Evolutionary conservation across 257 asterid species (phyloP), one percentile per base, ranked within the genome.

Genomic region (Galeopsis tetrahit): DNA sequence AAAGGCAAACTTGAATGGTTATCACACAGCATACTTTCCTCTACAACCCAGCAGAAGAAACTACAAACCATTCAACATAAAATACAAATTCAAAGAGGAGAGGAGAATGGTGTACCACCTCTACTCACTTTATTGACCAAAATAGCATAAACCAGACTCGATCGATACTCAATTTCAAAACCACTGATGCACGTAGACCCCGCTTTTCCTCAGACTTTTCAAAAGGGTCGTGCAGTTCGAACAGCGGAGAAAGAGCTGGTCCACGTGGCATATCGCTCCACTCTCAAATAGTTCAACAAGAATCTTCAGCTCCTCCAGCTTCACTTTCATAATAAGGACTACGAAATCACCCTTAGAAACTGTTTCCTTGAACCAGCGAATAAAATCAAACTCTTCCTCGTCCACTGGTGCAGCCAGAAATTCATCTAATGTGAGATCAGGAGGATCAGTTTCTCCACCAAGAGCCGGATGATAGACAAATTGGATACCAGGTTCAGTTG

Each of bases 131-230:
- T 79, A 76, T 82, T 79, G 66, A 17, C 51, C 70, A 55, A 73
- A 73, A 66, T 9, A 32, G 73, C 66, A 14, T 34, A 75, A 7
- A 52, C n/a, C 2, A 15, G 6, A 7, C 5, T 35, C 15, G 17
- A 3, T 8, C 10, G 51, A 39, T 46, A 59, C 76, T 84, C 84
- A 82, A 53, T 83, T 85, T 7, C 90, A 88, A 53, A 63, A 60
- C 96, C 96, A 86, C 75, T 79, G 84, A 68, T 94, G 99, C 59
- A 68, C 99, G 79, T 89, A 91, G 11, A 94, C 82, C 2, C 97
- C 97, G 1, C 88, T 82, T 79, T 75, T 82, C 81, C 97, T 83
- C 60, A 94, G 82, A 75, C 92, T 81, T 44, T 33, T 69, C 36
- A 88, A 46, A 56, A 89, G 78, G 11, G 72, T 82, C 81, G 42